A percentile compares a stretch with the other conserved stretches of the same genome.
Conservation (phyloP, 805 yeast species). For the Candida boleticola region DNA sequence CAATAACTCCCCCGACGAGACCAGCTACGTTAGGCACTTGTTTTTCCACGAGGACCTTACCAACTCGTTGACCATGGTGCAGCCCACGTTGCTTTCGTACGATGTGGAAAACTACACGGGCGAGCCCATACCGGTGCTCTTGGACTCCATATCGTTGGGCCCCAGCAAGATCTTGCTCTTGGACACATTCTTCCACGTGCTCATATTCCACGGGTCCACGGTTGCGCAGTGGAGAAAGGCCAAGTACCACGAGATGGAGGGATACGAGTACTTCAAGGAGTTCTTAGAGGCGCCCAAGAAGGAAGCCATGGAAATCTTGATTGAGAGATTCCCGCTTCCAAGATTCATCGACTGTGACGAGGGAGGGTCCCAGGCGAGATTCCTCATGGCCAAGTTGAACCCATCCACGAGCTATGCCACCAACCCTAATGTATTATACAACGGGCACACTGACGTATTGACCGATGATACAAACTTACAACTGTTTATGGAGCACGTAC, state of each 20-base stretch:
- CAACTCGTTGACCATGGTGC: conserved; percentile 65
- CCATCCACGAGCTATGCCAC: conserved; percentile 59
- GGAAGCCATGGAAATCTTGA: conserved; percentile 63
- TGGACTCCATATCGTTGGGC: conserved; percentile 62
- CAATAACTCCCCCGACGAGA: conserved; percentile 72
- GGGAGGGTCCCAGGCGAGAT: conserved; percentile 75
- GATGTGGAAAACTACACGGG: conserved; percentile 43
- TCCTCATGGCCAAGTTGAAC: conserved; percentile 65
- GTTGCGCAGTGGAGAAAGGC: conserved; percentile 67
- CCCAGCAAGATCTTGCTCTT: conserved; percentile 55
- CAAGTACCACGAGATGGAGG: conserved; percentile 61
- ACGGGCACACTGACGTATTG: conserved; percentile 23
- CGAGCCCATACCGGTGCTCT: conserved; percentile 62
- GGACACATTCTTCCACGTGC: conserved; percentile 68
- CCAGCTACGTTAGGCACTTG: conserved; percentile 61
- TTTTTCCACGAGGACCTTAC: conserved; percentile 60
- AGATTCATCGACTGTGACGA: conserved; percentile 72
- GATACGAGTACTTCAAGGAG: conserved; percentile 55
- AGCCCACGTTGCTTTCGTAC: conserved; percentile 63
- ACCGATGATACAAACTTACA: conserved; percentile 55
- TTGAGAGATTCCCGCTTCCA: conserved; percentile 70
- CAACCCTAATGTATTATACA: conserved; percentile 29
- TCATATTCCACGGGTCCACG: conserved; percentile 64
- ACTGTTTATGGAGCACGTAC: conserved; percentile 47
- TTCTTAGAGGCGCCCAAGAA: conserved; percentile 60